Evolutionary conservation across 176 grass and related monocot species (phyloP), one percentile per base, ranked within the genome.

Genomic region (Tillandsia leiboldiana): DNA sequence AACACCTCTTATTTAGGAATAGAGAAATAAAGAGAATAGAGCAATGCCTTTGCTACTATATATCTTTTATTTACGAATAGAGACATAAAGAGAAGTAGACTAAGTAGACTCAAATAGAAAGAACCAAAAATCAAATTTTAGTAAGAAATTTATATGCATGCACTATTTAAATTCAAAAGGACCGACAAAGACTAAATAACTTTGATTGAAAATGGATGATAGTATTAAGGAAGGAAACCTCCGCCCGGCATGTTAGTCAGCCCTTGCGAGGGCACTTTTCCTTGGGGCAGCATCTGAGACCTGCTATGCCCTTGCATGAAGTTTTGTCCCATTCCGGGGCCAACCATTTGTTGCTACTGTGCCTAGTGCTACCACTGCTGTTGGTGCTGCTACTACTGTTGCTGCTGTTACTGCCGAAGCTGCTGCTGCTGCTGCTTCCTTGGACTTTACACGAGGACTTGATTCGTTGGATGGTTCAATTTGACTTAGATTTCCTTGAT

Each of bases 221-320:
- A 18, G 29, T 77, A 63, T n/a, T 75, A 90, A 66, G 87, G 76
- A 71, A 84, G 69, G 68, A 84, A 87, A 26, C 78, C 84, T 65
- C 84, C 84, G 64, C 88, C 88, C 29, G 88, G 67, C 81, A 91
- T 87, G 65, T 49, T 82, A 8, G 78, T 65, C 8, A 68, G 79
- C 15, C 89, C 85, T 51, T 89, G 74, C 2, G 72, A 78, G 12
- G 75, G 2, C 18, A 86, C 70, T 78, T 86, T 94, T 11, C 84
- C 87, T 75, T 88, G 89, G 68, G 91, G 83, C 89, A 99, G 85
- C 57, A 91, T 88, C 42, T 85, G 82, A 0, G 83, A 52, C 64
- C 89, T 80, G 51, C 80, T 76, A 29, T 86, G 87, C 18, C 83
- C 80, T 51, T 89, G 89, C 63, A 90, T 83, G 72, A 74, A 90